These are phyloP conservation scores for Apiospora saccharicola DNA, from an alignment of 2,329 filamentous ascomycete genomes.

Conservation along the genomic window DNA sequence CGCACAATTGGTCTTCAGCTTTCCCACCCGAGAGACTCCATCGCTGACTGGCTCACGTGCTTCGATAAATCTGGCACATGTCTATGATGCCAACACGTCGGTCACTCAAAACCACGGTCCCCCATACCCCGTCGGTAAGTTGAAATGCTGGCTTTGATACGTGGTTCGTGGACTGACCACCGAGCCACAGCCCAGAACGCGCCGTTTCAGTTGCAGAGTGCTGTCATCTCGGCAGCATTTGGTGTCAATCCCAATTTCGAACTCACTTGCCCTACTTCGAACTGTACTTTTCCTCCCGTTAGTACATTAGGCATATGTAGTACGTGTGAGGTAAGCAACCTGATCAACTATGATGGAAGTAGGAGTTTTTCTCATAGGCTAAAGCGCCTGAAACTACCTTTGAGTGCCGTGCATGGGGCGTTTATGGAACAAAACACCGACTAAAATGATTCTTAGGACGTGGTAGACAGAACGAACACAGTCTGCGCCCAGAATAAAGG, in stretches of 20 bases:
- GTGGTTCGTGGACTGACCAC: neutral
- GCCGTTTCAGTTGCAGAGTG: constrained; percentile 22
- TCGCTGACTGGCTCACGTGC: neutral
- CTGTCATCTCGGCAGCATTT: constrained; percentile 22
- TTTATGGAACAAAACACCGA: neutral
- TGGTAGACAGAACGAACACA: neutral
- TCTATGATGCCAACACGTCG: constrained; percentile 23
- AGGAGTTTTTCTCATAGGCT: neutral
- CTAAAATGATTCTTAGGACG: neutral
- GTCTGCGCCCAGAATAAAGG: neutral
- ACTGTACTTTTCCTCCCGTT: constrained; percentile 21
- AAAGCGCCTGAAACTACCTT: neutral
- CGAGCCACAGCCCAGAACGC: constrained; percentile 10
- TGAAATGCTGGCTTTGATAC: neutral
- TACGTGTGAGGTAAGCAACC: constrained; percentile 18
- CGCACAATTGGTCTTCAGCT: constrained; percentile 28
- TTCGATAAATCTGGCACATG: constrained; percentile 18
- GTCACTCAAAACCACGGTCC: constrained; percentile 11
- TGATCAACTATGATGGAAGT: neutral
- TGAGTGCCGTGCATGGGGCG: neutral
- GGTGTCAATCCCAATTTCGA: constrained; percentile 4
- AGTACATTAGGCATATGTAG: constrained; percentile 19
- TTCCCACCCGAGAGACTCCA: constrained; percentile 25
- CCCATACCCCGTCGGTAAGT: neutral
- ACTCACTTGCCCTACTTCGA: constrained; percentile 20